Evolutionary conservation across 148 eudicot species (phyloP).

Genomic region (Cornus florida): DNA sequence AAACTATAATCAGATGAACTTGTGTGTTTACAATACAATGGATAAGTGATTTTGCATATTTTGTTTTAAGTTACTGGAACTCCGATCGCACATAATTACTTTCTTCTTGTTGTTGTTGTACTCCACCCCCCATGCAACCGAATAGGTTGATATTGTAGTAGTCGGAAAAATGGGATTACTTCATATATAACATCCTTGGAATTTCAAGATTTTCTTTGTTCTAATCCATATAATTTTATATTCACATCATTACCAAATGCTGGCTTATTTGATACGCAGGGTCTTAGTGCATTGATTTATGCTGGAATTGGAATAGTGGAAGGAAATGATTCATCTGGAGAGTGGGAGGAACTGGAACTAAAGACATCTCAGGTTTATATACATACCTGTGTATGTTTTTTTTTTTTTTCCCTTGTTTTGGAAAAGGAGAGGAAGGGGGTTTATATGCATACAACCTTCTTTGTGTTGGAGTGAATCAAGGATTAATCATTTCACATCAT

Average conservation of each 20-base stretch:
- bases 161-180: background rate
- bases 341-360: constrained; percentile 96
- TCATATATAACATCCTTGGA: background rate
- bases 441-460: too few species aligned
- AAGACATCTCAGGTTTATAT: constrained; percentile 86
- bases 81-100: background rate
- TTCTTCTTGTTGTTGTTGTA: background rate
- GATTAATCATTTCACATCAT: background rate
- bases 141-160: background rate
- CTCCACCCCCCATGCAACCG: too few species aligned
- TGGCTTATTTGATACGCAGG: constrained; percentile 34
- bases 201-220: background rate
- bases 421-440: background rate
- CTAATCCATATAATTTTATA: background rate
- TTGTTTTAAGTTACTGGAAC: background rate
- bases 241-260: background rate
- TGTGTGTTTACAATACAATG: background rate
- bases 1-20: too few species aligned
- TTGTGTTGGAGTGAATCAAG: background rate
- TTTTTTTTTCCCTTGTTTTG: background rate
- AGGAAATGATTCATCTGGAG: constrained; percentile 76
- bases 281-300: constrained; percentile 70
- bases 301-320: constrained; percentile 98
- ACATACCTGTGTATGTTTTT: background rate
- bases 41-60: background rate